phyloP scores from a whole-genome alignment of 1,284 basidiomycete genomes.

The Pseudozyma flocculosa region DNA sequence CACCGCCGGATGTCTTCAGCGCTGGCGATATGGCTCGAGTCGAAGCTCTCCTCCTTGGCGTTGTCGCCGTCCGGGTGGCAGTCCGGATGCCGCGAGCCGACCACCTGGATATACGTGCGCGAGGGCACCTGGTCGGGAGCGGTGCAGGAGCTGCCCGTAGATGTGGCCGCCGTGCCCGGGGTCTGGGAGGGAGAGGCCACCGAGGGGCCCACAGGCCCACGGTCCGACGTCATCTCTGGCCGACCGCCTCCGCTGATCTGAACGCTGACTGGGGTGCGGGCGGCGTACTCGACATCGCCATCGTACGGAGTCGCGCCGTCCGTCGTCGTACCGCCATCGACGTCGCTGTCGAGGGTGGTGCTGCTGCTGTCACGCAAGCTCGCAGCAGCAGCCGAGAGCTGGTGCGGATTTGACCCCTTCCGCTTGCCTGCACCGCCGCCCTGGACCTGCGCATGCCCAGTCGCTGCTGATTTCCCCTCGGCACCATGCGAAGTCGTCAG shows the following conservation, averaged over 20 bases:
- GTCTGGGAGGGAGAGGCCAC: not conserved
- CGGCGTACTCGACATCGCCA: conserved; percentile 50
- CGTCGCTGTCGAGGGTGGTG: conserved; percentile 21
- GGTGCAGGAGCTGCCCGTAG: conserved; percentile 9
- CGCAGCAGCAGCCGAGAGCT: conserved; percentile 17
- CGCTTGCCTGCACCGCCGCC: conserved; percentile 7
- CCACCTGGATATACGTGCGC: conserved; percentile 26
- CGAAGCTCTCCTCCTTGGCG: conserved; percentile 23
- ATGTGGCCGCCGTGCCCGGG: too few relatives aligned
- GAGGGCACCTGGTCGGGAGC: conserved; percentile 16
- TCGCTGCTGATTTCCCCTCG: too few relatives aligned
- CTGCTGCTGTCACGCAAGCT: conserved; percentile 6
- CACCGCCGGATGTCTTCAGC: conserved; percentile 45
- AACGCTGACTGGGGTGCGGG: conserved; percentile 24
- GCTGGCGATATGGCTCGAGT: conserved; percentile 28
- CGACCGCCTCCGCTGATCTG: conserved; percentile 8
- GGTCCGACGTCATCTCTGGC: not conserved
- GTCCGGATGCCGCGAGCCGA: conserved; percentile 33
- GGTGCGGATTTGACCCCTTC: conserved; percentile 25
- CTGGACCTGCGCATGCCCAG: too few relatives aligned
- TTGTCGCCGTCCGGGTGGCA: conserved; percentile 29
- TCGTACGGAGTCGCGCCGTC: conserved; percentile 48
- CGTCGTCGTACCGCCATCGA: conserved; percentile 24
- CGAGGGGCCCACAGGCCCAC: not conserved
- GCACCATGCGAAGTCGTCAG: too few relatives aligned